Base-by-base conservation (phyloP, 1,139 yeast species). In the Magnusiomyces tetraspermus region DNA sequence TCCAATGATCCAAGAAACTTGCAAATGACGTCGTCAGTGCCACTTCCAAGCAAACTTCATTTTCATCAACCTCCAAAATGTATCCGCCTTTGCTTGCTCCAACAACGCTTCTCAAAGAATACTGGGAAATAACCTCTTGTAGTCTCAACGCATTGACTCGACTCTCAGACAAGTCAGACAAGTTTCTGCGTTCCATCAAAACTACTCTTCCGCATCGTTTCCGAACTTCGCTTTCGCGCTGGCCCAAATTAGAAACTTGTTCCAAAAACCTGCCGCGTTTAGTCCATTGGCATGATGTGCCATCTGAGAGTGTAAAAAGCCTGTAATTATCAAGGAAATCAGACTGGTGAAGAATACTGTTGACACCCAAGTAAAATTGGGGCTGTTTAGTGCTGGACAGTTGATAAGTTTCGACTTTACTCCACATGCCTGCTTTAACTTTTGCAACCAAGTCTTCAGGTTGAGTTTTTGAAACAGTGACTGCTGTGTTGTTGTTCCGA, bases 1-100 rank as follows among this genome's bases (percentile, higher is more conserved):
- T 81, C 86, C 86, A 81, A 58, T 80, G 85, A 60, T 81, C 86
- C 54, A 81, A 75, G 62, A 70, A 76, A 46, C 83, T 78, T 58
- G 80, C 76, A 59, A 81, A 68, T 1, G 84, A 85, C 4, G 82
- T 76, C 38, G 80, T 69, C 33, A 81, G 62, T 0, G 83, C 85
- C 67, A 82, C 61, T 58, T 79, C 83, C 47, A 75, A 66, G 10
- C 79, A 73, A 43, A 80, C 75, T 60, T 78, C 76, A 30, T 74
- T 55, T 60, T 77, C 81, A 62, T 81, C 83, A 30, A 80, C 70
- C 53, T 65, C 67, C 46, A 82, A 63, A 22, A 78, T 77, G 63
- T 80, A 80, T 2, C 84, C 84, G 8, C 24, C 36, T 8, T 21
- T 30, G 23, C 24, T 6, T 3, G 24, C 37, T 26, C 47, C 47